Percentiles rank a stretch among this genome's conserved stretches.
These are phyloP conservation scores for Xylaria arbuscula DNA, from an alignment of 2,329 filamentous ascomycete genomes.

Conservation along the genomic window DNA sequence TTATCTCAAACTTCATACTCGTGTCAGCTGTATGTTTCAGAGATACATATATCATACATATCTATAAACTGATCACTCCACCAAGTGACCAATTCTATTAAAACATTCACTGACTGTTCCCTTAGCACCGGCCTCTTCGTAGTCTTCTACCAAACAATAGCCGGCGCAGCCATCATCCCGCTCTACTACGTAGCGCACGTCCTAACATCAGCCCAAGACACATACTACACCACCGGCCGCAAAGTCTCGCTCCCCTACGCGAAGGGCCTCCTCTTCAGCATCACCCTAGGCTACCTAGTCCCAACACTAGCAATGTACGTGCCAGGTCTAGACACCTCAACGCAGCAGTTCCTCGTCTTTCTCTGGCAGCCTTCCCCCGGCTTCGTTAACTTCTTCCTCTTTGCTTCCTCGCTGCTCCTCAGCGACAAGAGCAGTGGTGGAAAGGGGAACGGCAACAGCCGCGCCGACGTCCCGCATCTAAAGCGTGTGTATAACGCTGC, in stretches of 20 bases:
- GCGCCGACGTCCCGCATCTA: slow-evolving; percentile 44
- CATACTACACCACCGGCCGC: slow-evolving; percentile 40
- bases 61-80: no score
- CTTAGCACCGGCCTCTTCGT: slow-evolving; percentile 42
- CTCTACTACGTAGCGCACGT: slow-evolving; percentile 43
- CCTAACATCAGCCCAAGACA: slow-evolving; percentile 35
- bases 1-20: neutral
- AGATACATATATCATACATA: neutral
- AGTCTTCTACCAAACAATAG: slow-evolving; percentile 46
- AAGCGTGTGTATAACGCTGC: slow-evolving; percentile 43
- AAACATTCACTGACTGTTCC: slow-evolving; percentile 17
- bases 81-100: no score
- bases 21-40: neutral
- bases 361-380: slow-evolving; percentile 46
- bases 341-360: slow-evolving; percentile 42
- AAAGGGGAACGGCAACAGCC: neutral
- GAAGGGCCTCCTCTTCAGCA: slow-evolving; percentile 40
- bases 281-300: slow-evolving; percentile 44
- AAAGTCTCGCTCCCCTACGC: slow-evolving; percentile 41
- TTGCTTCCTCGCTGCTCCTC: slow-evolving; percentile 36
- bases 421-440: neutral
- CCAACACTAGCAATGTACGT: slow-evolving; percentile 45
- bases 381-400: slow-evolving; percentile 43
- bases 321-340: slow-evolving; percentile 34
- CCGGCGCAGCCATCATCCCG: slow-evolving; percentile 44